A percentile compares a stretch with the other conserved stretches of the same genome.
Conservation (phyloP, 257 asterid genomes). For the Jacaranda mimosifolia region DNA sequence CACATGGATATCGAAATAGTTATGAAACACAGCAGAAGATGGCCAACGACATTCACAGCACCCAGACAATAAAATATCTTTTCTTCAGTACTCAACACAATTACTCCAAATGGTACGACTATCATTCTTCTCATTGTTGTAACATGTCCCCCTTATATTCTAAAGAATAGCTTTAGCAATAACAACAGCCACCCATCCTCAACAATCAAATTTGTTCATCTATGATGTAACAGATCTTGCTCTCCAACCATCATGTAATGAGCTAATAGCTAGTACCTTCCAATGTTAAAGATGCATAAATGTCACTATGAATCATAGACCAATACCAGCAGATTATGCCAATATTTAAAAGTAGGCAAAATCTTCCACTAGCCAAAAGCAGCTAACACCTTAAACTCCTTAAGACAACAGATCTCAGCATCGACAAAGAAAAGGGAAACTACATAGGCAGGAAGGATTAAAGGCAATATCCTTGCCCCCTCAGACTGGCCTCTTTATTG, state of each 20-base stretch:
- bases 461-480: constrained; percentile 39
- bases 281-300: constrained; percentile 32
- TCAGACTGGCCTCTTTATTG: constrained; percentile 39
- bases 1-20: constrained; percentile 27
- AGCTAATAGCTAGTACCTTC: constrained; percentile 47
- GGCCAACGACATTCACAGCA: constrained; percentile 36
- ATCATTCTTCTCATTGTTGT: constrained; percentile 35
- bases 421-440: constrained; percentile 33
- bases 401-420: constrained; percentile 32
- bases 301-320: constrained; percentile 23
- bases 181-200: constrained; percentile 34
- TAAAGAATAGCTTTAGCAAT: constrained; percentile 33
- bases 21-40: constrained; percentile 37
- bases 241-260: constrained; percentile 42
- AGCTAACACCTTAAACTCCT: constrained; percentile 42
- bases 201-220: constrained; percentile 33
- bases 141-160: constrained; percentile 30
- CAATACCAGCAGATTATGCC: constrained; percentile 39
- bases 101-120: constrained; percentile 30
- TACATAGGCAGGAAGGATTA: constrained; percentile 33
- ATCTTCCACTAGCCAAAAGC: constrained; percentile 42
- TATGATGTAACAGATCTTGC: constrained; percentile 41
- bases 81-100: constrained; percentile 36
- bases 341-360: constrained; percentile 26
- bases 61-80: constrained; percentile 22